A percentile compares a stretch with the other conserved stretches of the same genome.
Evolutionary conservation across 371 early-diverging fungal genomes (phyloP).

Genomic region (Actinomucor elegans): DNA sequence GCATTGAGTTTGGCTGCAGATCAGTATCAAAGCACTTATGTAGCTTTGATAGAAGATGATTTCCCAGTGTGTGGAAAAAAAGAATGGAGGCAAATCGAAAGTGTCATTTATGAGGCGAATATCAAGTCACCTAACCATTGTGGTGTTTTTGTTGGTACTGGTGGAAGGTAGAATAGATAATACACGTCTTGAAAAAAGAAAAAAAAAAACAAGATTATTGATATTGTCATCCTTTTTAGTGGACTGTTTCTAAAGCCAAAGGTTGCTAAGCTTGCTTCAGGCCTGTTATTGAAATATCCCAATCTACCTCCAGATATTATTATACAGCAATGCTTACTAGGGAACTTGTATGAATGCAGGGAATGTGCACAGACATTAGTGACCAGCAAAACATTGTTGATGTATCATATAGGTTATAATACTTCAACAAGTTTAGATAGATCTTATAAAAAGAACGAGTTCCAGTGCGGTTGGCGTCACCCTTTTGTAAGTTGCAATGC

Average conservation of each 20-base stretch:
- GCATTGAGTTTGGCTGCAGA: conserved; percentile 42
- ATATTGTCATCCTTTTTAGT: conserved; percentile 28
- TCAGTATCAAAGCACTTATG: conserved; percentile 41
- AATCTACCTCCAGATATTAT: conserved; percentile 57
- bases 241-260: conserved; percentile 55
- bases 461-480: conserved; percentile 69
- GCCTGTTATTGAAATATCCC: conserved; percentile 38
- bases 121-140: conserved; percentile 49
- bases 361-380: conserved; percentile 40
- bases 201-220: too few relatives aligned
- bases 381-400: conserved; percentile 54
- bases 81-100: conserved; percentile 57
- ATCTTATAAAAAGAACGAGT: conserved; percentile 54
- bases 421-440: conserved; percentile 59
- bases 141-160: conserved; percentile 64
- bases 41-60: conserved; percentile 61
- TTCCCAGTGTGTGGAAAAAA: conserved; percentile 56
- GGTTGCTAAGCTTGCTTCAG: conserved; percentile 39
- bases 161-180: too few relatives aligned
- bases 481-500: conserved; percentile 54
- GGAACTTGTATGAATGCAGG: conserved; percentile 47
- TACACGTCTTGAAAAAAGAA: too few relatives aligned
- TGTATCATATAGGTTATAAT: conserved; percentile 65
- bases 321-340: conserved; percentile 58
- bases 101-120: conserved; percentile 52